Conservation (phyloP, 2,329 filamentous ascomycete species). For the Knoxdaviesia proteae region DNA sequence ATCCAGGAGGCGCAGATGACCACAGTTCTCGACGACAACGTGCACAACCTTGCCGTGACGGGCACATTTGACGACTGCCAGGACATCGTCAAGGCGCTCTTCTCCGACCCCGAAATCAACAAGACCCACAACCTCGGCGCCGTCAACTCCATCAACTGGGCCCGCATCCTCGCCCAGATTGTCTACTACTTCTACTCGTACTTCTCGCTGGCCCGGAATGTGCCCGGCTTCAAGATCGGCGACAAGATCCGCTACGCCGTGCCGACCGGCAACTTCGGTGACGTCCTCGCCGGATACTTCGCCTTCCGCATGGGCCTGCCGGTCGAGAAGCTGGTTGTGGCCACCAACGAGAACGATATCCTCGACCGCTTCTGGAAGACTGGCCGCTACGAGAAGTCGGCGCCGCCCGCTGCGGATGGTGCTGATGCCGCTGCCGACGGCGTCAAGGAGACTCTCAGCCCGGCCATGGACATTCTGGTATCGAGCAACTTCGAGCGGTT, state of each 20-base stretch:
- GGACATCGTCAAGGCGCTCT: conserved; percentile 87
- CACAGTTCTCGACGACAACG: conserved; percentile 72
- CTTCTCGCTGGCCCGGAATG: conserved; percentile 51
- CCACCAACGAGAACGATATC: conserved; percentile 96
- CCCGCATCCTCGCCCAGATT: conserved; percentile 86
- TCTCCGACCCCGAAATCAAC: conserved; percentile 72
- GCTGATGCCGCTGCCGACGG: conserved; percentile 39
- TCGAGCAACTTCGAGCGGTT: conserved; percentile 93
- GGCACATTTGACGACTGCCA: conserved; percentile 96
- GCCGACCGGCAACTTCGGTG: conserved; percentile 90
- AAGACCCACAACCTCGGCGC: conserved; percentile 65
- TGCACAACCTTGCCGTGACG: conserved; percentile 75
- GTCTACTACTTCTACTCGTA: conserved; percentile 95
- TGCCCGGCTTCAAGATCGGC: conserved; percentile 37
- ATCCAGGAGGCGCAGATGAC: conserved; percentile 97
- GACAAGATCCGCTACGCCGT: conserved; percentile 69
- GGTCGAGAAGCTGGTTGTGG: conserved; percentile 70
- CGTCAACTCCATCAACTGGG: conserved; percentile 94
- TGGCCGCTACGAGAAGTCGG: conserved; percentile 73
- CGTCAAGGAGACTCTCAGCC: conserved; percentile 78
- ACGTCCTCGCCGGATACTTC: conserved; percentile 86
- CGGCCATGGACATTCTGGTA: conserved; percentile 95
- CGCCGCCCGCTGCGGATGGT: conserved; percentile 23
- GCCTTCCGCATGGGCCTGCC: conserved; percentile 79
- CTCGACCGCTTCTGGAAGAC: conserved; percentile 87